Evolutionary conservation across 345 rosid species (phyloP), one percentile per base, ranked within the genome.

Genomic region (Eucalyptus globulus): DNA sequence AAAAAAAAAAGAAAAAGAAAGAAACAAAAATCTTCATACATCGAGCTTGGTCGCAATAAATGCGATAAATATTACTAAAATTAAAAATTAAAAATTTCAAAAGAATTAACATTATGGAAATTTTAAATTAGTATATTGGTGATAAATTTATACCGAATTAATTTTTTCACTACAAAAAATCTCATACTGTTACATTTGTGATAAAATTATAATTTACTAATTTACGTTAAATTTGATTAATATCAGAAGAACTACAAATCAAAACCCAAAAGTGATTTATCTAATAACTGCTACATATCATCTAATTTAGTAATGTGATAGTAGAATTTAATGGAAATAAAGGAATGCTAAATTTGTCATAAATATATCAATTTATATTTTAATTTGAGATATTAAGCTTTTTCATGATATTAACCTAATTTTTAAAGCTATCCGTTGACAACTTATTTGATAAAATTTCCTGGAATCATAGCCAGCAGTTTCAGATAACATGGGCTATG

Each of bases 271-370:
- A 53, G 58, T 53, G 3, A 2, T 19, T 53, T 53, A 53, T 21
- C 0, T 4, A 0, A 0, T 3, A 53, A 8, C 0, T 2, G 12
- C 1, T 12, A 56, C 6, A 0, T 24, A 24, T 56, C 0, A 56
- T 24, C 0, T 24, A 56, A 56, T 56, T 56, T 56, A 24, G 1
- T 56, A 24, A 56, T 24, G 24, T 24, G 12, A 56, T 0, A 2
- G 0, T 24, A 56, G 24, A 56, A 56, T 56, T 56, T 56, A 24
- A 56, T 0, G 1, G 1, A 56, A 10, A 10, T 56, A 22, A 56
- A 24, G 0, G 1, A 24, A 24, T 9, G 0, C 0, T 24, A 56
- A 22, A 56, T 24, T 56, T 24, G 0, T 56, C 6, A 56, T 0
- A 0, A 0, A 22, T 56, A 10, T 56, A 56, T 8, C 2, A 24